Evolutionary conservation across 129 eudicot genomes (phyloP), one percentile per base, ranked within the genome.

Genomic region (Centella asiatica): DNA sequence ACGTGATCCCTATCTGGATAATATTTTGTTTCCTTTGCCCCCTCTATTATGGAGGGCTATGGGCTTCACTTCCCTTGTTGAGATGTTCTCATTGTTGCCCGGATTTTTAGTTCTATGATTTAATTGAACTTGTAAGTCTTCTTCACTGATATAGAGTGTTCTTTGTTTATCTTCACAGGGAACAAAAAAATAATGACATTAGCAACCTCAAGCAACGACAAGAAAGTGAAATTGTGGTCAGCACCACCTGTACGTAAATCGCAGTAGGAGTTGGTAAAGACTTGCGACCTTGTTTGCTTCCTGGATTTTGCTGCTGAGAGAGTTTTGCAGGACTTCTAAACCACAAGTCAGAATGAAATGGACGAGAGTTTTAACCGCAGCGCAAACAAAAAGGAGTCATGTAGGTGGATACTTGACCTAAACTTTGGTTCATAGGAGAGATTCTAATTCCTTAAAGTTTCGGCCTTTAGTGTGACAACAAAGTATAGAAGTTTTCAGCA

Each of bases 191-290:
- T 74, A 33, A 62, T 44, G 26, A 56, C 78, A 50, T 64, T 92
- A 70, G 98, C 94, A 15, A 84, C 96, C 23, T 57, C 90, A 55
- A 72, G 98, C 67, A 71, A 70, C 11, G 98, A 92, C 82, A 92
- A 92, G 85, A 92, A 92, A 76, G 96, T 92, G 58, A 92, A 92
- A 79, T 70, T 92, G 67, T 92, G 98, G 98, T 79, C 81, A 31
- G 83, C 96, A 22, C 98, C 98, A 57, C 22, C 83, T 3, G 63
- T 66, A 49, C 71, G 62, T 53, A 33, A 74, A 25, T 65, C 78
- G 11, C 78, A 74, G 61, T 51, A 3, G 67, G 25, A 45, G 51
- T 34, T 55, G 2, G 6, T n/a, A 5, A 52, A 23, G 36, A 19
- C 27, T 26, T 19, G 15, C 27, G 36, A 53, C 36, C 1, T 53